Base-by-base conservation (phyloP, 1,139 yeast genomes). In the Diutina ranongensis region DNA sequence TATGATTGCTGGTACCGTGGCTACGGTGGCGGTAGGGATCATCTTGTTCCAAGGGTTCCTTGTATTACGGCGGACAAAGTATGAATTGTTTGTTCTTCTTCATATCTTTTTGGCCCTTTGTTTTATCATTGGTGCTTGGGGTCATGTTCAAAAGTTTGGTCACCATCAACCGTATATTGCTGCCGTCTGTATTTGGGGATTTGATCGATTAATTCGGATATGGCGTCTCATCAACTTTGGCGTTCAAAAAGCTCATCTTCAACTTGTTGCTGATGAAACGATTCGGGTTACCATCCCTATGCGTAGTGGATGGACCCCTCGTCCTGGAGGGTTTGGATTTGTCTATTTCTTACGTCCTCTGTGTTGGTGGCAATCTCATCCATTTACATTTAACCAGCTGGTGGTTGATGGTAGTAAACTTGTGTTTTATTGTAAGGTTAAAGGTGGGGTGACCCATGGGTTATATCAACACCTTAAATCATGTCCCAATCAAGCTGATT, bases 41-140 rank as follows among this genome's bases (percentile, higher is more conserved):
- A 38, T 38, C 16, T 20, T 38, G 4, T n/a, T 38, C 31, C 42
- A 38, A 25, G 42, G 42, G 42, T 22, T 63, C 51, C 69, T 72
- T 47, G 52, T 61, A 13, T 58, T 84, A 52, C 72, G 95, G 59
- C 72, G 70, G 45, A 56, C 59, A 48, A 64, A 64, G 50, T 86
- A 87, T 57, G 95, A 86, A 56, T 40, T 75, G 10, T 87, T 87
- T 60, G 57, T 83, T 20, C 54, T 66, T 20, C 44, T 65, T 16
- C 96, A 86, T 59, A 69, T 83, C 40, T 45, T 75, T 1, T 57
- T 84, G 45, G 89, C 80, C 1, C 65, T 68, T 1, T 50, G 76
- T 25, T 78, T 80, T 54, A 55, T 83, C 32, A 70, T 70, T 50
- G 80, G 80, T 27, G 71, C 77, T 15, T 84, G 79, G 76, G 60